Conservation (phyloP, 805 yeast genomes). For the Henningerozyma blattae region DNA sequence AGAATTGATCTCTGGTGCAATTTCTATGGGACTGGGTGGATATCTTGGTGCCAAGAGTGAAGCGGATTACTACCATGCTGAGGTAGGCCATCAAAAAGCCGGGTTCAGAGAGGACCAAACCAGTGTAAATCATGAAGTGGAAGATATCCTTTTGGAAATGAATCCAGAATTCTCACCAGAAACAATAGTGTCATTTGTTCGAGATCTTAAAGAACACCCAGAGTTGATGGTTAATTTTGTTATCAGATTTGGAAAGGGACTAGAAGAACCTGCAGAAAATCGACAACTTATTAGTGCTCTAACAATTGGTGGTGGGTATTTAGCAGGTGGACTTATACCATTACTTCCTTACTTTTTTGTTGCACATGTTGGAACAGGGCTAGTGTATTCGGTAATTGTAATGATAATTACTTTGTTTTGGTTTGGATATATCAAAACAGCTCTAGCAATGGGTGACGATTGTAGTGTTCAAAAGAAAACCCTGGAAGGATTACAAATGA, state of each 20-base stretch:
- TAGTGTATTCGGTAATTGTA: slow-evolving; percentile 58
- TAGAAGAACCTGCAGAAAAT: slow-evolving; percentile 90
- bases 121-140: slow-evolving; percentile 61
- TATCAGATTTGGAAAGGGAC: slow-evolving; percentile 79
- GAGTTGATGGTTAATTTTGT: slow-evolving; percentile 74
- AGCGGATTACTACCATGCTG: slow-evolving; percentile 57
- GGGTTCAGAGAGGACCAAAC: slow-evolving; percentile 55
- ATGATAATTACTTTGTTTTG: slow-evolving; percentile 79
- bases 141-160: slow-evolving; percentile 67
- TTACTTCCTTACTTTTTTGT: slow-evolving; percentile 84
- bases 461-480: slow-evolving; percentile 49
- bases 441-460: slow-evolving; percentile 72
- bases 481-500: slow-evolving; percentile 82
- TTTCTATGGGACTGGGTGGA: slow-evolving; percentile 97
- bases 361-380: slow-evolving; percentile 60
- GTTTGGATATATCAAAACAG: slow-evolving; percentile 80
- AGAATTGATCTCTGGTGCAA: slow-evolving; percentile 92
- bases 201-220: slow-evolving; percentile 70
- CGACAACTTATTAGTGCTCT: slow-evolving; percentile 80
- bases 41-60: slow-evolving; percentile 90
- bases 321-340: slow-evolving; percentile 88
- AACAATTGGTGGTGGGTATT: slow-evolving; percentile 82
- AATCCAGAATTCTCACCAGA: slow-evolving; percentile 45
- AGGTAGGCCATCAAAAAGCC: slow-evolving; percentile 59
- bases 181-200: slow-evolving; percentile 61